Evolutionary conservation across 1,284 basidiomycete species (phyloP), one percentile per base, ranked within the genome.

Genomic region (Megacollybia platyphylla): DNA sequence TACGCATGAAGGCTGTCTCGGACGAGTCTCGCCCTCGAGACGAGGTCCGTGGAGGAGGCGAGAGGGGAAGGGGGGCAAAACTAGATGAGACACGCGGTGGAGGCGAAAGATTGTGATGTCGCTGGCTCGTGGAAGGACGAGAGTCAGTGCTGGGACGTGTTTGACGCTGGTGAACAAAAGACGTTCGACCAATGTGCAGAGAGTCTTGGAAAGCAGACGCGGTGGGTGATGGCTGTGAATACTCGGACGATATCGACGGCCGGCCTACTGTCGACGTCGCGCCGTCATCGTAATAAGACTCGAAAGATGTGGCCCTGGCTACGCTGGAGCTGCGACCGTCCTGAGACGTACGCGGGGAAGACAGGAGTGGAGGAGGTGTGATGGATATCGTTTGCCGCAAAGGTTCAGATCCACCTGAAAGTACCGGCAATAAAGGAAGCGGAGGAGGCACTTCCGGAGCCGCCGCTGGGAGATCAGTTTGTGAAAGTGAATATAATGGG

Each of bases 181-280:
- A 24, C 1, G 34, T 27, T 20, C 11, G 8, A 2, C 31, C 20
- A 24, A 11, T 15, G 44, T 62, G 63, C 18, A 73, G 54, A 5
- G 67, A 70, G 49, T 83, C 79, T 27, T 74, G 72, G 59, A 86
- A 85, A 9, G 77, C 79, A 18, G 81, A 84, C 10, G 68, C 73
- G 1, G 81, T 79, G 1, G 82, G 82, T 3, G 81, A 85, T 3
- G 70, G 31, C 4, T 34, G 31, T 34, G 31, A 11, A 15, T 15
- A 11, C 15, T 34, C 31, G 4, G 31, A 34, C 6, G 31, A 34
- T 34, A 34, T 11, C 7, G 31, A 34, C 10, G 31, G 31, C 7
- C 31, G 31, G 1, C 31, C 31, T 3, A 15, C 10, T 11, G 31
- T 11, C 10, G 31, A 34, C 11, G 31, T 34, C 10, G 6, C 31